Conservation (phyloP, 2,329 filamentous ascomycete species). For the Colletotrichum shisoi region DNA sequence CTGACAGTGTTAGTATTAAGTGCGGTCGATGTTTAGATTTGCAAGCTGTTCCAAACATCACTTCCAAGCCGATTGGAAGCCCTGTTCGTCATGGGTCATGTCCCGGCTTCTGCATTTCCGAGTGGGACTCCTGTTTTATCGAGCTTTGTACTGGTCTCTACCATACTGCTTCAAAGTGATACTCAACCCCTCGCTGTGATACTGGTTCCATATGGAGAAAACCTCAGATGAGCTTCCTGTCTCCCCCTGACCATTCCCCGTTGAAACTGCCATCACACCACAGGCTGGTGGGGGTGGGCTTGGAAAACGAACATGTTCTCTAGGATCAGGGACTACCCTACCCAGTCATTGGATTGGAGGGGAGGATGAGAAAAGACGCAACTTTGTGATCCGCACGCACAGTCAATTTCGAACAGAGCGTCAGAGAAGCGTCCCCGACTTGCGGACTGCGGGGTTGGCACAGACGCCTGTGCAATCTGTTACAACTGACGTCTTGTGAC, state of each 20-base stretch:
- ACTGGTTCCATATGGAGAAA: slow-evolving; percentile 20
- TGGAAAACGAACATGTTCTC: slow-evolving; percentile 32
- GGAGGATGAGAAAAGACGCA: background rate
- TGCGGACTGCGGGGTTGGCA: slow-evolving; percentile 10
- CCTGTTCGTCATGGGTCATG: slow-evolving; percentile 11
- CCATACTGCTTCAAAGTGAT: slow-evolving; percentile 17
- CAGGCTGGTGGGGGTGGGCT: slow-evolving; percentile 18
- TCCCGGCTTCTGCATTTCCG: slow-evolving; percentile 30
- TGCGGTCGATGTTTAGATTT: slow-evolving; percentile 19
- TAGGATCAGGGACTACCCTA: slow-evolving; percentile 7
- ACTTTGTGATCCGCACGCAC: background rate
- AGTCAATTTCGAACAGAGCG: background rate
- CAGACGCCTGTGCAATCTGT: slow-evolving; percentile 26
- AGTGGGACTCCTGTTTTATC: slow-evolving; percentile 30
- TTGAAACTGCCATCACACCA: slow-evolving; percentile 33
- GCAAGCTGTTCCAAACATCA: slow-evolving; percentile 12
- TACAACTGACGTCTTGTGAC: slow-evolving; percentile 37
- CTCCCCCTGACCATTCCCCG: slow-evolving; percentile 18
- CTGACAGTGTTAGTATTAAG: slow-evolving; percentile 29
- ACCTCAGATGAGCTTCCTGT: slow-evolving; percentile 33
- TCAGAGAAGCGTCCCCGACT: background rate
- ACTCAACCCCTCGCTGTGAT: slow-evolving; percentile 34
- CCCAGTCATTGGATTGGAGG: background rate
- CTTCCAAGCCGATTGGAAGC: background rate
- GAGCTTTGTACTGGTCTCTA: slow-evolving; percentile 3